phyloP scores from a whole-genome alignment of 371 early-diverging fungal species.

The Fennellomyces sp. region DNA sequence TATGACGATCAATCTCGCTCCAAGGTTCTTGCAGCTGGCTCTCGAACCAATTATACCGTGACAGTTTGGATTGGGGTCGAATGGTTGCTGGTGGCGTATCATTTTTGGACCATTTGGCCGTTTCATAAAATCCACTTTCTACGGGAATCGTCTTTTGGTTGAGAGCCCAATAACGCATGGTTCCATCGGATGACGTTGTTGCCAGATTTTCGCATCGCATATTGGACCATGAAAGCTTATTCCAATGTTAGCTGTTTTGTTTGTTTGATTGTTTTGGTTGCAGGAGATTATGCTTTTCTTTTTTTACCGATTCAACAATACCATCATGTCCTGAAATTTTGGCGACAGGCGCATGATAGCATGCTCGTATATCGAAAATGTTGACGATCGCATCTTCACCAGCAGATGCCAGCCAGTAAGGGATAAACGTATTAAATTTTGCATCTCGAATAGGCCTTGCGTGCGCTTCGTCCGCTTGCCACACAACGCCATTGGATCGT shows the following conservation, averaged over 20 bases:
- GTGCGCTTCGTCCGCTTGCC: slow-evolving; percentile 34
- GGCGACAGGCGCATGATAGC: slow-evolving; percentile 50
- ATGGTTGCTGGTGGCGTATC: slow-evolving; percentile 17
- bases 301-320: slow-evolving; percentile 45
- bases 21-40: slow-evolving; percentile 6
- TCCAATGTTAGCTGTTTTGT: neutral
- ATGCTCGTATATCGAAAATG: slow-evolving; percentile 78
- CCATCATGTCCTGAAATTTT: slow-evolving; percentile 60
- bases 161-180: slow-evolving; percentile 54
- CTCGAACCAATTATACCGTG: neutral
- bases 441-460: slow-evolving; percentile 56
- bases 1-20: neutral
- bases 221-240: slow-evolving; percentile 61
- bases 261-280: neutral
- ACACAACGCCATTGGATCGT: slow-evolving; percentile 18
- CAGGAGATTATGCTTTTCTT: neutral
- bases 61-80: neutral
- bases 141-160: slow-evolving; percentile 21
- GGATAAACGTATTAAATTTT: slow-evolving; percentile 75
- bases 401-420: slow-evolving; percentile 79
- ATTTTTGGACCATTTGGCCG: slow-evolving; percentile 8
- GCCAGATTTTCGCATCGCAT: slow-evolving; percentile 59
- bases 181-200: slow-evolving; percentile 54
- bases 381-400: slow-evolving; percentile 71
- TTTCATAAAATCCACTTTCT: slow-evolving; percentile 23